Conservation (phyloP, 371 early-diverging fungal species). For the Aphelidium insulamus region DNA sequence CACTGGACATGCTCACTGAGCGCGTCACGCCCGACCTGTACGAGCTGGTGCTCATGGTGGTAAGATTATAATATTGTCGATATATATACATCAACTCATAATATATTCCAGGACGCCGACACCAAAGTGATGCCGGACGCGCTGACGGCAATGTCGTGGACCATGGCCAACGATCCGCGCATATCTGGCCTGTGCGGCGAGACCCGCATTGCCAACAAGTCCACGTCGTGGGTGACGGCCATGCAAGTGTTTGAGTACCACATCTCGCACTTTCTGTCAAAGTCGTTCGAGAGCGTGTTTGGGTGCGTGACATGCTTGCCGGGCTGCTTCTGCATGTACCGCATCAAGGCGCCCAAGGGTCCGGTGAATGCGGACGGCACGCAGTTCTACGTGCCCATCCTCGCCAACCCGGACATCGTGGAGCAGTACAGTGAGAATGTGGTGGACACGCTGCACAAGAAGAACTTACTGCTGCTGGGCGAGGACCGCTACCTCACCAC, state of each 20-base stretch:
- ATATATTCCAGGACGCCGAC: too few species aligned
- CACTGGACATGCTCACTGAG: conserved; percentile 10
- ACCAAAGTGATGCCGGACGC: conserved; percentile 59
- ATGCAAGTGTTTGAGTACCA: conserved; percentile 94
- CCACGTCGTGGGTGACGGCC: conserved; percentile 58
- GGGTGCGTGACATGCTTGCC: conserved; percentile 89
- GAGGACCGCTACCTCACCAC: conserved; percentile 98
- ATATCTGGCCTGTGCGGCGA: conserved; percentile 69
- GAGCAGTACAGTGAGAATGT: conserved; percentile 77
- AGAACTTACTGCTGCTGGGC: conserved; percentile 92
- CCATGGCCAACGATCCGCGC: conserved; percentile 48
- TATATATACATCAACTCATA: too few species aligned
- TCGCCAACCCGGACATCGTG: conserved; percentile 75
- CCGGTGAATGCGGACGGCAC: too few species aligned
- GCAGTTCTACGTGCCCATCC: conserved; percentile 49
- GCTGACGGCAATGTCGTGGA: conserved; percentile 38
- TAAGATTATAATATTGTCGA: too few species aligned
- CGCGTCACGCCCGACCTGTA: conserved; percentile 52
- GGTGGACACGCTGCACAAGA: conserved; percentile 92
- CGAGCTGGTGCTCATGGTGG: conserved; percentile 81
- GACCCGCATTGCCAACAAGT: conserved; percentile 56
- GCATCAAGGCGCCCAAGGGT: conserved; percentile 65
- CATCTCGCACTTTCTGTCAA: conserved; percentile 77
- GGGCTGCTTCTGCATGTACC: conserved; percentile 90
- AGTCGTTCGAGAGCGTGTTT: conserved; percentile 82